Conservation (phyloP, 2,329 filamentous ascomycete genomes). For the Calonectria multiphialidica region DNA sequence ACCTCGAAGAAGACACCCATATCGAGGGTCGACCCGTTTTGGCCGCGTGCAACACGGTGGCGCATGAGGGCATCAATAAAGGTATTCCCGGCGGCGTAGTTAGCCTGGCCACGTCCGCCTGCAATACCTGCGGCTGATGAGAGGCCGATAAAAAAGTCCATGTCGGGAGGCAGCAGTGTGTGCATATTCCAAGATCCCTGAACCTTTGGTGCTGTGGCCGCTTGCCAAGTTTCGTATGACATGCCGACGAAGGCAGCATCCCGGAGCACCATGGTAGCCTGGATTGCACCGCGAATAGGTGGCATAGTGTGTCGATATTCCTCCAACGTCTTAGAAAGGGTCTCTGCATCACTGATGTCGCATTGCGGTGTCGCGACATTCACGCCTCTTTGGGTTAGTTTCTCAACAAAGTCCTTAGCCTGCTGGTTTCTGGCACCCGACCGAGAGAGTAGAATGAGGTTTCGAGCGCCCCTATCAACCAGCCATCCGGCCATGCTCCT, state of each 20-base stretch:
- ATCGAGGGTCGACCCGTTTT: background rate
- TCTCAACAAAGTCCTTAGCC: background rate
- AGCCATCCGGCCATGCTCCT: constrained; percentile 30
- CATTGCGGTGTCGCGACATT: background rate
- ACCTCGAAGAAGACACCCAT: background rate
- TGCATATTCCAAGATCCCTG: background rate
- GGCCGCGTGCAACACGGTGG: background rate
- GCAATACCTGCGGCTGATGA: background rate
- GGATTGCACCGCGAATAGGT: background rate
- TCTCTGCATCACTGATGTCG: background rate
- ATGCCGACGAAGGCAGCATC: background rate
- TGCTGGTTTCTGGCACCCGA: background rate
- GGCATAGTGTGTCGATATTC: background rate
- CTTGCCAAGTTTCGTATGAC: background rate
- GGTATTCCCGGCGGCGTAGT: constrained; percentile 4
- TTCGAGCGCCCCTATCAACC: constrained; percentile 36
- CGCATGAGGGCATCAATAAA: background rate
- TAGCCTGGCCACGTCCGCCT: background rate
- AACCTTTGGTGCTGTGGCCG: background rate
- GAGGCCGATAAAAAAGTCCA: background rate
- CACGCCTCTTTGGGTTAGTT: background rate
- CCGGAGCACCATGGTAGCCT: background rate
- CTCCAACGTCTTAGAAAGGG: background rate
- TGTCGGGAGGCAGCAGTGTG: background rate
- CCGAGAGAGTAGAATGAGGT: constrained; percentile 46